A percentile compares a stretch with the other conserved stretches of the same genome.
phyloP scores from a whole-genome alignment of 768 basidiomycete genomes.

The Pleurotus sapidus region DNA sequence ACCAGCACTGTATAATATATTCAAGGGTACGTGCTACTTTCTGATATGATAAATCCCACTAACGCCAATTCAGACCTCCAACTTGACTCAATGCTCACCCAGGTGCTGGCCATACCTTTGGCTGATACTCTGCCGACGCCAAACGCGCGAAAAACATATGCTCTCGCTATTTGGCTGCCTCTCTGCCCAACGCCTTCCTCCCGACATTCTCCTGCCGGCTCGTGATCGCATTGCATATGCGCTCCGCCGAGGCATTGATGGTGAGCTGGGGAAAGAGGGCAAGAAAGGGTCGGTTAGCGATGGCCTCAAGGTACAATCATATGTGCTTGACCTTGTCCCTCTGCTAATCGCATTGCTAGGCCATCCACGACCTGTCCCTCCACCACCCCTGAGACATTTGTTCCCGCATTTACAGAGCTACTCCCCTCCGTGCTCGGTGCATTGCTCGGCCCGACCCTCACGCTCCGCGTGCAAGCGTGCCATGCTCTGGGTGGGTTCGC shows the following conservation, averaged over 20 bases:
- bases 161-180: slow-evolving; percentile 73
- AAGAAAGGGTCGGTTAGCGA: slow-evolving; percentile 83
- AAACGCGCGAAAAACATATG: slow-evolving; percentile 84
- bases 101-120: slow-evolving; percentile 70
- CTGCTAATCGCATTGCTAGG: slow-evolving; percentile 36
- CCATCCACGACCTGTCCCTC: slow-evolving; percentile 65
- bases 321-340: slow-evolving; percentile 10
- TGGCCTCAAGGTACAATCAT: slow-evolving; percentile 60
- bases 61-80: slow-evolving; percentile 45
- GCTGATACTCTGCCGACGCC: slow-evolving; percentile 70
- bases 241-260: slow-evolving; percentile 73
- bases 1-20: slow-evolving; percentile 56
- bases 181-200: slow-evolving; percentile 68
- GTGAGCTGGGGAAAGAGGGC: slow-evolving; percentile 84
- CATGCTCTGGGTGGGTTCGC: slow-evolving; percentile 74
- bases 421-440: slow-evolving; percentile 62
- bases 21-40: slow-evolving; percentile 45
- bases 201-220: slow-evolving; percentile 56
- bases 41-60: slow-evolving; percentile 12
- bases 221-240: slow-evolving; percentile 69
- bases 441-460: slow-evolving; percentile 61
- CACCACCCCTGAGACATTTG: slow-evolving; percentile 66
- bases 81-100: slow-evolving; percentile 56
- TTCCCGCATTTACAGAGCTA: slow-evolving; percentile 57
- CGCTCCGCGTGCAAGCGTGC: slow-evolving; percentile 70